Evolutionary conservation across 352 stramenopile species (phyloP), one percentile per base, ranked within the genome.

Genomic region (Phytophthora kernoviae): DNA sequence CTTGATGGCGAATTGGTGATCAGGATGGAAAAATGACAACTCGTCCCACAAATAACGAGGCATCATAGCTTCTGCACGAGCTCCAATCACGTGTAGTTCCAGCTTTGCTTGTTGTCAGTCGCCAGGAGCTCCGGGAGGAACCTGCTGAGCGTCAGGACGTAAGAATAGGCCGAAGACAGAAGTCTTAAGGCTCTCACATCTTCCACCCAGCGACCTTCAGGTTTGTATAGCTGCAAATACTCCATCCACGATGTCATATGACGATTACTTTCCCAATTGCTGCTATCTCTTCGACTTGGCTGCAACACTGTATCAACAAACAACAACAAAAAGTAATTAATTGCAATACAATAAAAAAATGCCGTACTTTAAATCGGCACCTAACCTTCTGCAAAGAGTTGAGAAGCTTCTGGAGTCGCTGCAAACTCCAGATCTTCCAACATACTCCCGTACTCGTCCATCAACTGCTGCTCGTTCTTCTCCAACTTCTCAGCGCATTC

Each of bases 11-110:
- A 90, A 78, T 2, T 56, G 40, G 4, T 41, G 40, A 14, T 46
- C 32, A 1, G 73, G 68, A 49, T 84, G 56, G 24, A 87, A 69
- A 12, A 80, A 73, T 11, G 55, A 62, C 8, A 90, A 49, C 15
- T 88, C 81, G 21, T 85, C 66, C 84, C 84, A 93, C 15, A 93
- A 53, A 62, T 87, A 79, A 10, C 61, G 66, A 47, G 84, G 84
- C 81, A 91, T 90, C 61, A 76, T 89, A 2, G 84, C 84, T 65
- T 93, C 84, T 4, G 84, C 84, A 0, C 84, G 79, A 4, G 84
- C 84, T 34, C 84, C 84, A 20, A 93, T 55, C 17, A 93, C 69
- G 54, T 88, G 79, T 2, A 93, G 43, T 5, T 68, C 42, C 14
- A 79, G 24, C 11, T 37, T 60, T 60, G 21, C 18, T 24, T 20